Evolutionary conservation across 148 eudicot species (phyloP).

Genomic region (Agrostemma githago): DNA sequence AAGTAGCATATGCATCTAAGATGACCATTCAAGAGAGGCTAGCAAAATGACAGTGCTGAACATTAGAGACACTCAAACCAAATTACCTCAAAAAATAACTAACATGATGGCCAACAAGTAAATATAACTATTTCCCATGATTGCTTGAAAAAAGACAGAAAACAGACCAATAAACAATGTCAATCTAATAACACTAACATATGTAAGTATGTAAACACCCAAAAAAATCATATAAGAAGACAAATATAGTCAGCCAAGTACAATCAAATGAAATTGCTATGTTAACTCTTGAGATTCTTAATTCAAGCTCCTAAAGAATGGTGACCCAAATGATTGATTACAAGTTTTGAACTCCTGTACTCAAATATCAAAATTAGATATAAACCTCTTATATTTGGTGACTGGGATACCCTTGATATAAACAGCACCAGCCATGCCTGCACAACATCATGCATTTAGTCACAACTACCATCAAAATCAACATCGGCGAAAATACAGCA

Average conservation of each 20-base stretch:
- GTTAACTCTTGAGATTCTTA: background rate
- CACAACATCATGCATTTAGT: conserved; percentile 14
- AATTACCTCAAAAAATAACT: background rate
- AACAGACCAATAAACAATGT: conserved; percentile 1
- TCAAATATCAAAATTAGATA: background rate
- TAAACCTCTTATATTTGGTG: conserved; percentile 81
- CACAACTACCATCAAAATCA: background rate
- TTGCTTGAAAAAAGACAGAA: background rate
- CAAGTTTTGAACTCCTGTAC: background rate
- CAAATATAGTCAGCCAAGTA: background rate
- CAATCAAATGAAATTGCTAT: background rate
- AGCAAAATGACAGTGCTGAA: background rate
- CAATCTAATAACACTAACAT: background rate
- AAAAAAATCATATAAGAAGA: background rate
- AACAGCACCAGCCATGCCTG: conserved; percentile 96
- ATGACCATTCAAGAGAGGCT: background rate
- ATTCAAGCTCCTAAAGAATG: background rate
- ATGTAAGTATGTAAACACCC: background rate
- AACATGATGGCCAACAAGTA: background rate
- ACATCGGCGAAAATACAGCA: background rate
- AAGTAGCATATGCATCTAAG: background rate
- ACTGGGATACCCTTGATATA: conserved; percentile 91
- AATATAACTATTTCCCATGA: background rate
- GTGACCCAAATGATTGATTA: background rate
- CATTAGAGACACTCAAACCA: background rate